Conservation (phyloP, 1,284 basidiomycete genomes). For the Malassezia globosa region DNA sequence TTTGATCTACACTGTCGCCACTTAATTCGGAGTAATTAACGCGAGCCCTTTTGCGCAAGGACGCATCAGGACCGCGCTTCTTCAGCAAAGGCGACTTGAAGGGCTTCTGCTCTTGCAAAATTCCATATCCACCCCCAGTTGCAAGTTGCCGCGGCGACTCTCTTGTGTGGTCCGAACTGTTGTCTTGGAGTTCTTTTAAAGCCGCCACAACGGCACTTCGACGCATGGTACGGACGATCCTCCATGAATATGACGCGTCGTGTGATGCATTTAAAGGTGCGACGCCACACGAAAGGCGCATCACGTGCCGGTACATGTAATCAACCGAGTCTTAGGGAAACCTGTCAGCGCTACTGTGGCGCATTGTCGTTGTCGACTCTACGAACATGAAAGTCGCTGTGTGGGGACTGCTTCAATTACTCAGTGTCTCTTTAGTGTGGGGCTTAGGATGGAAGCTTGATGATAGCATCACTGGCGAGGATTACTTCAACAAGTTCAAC, state of each 20-base stretch:
- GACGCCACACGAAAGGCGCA: no score
- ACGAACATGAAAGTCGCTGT: background rate
- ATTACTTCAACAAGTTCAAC: constrained; percentile 30
- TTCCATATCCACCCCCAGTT: constrained; percentile 34
- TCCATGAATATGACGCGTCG: background rate
- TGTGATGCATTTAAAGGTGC: no score
- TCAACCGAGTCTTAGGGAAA: no score
- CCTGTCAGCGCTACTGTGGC: background rate
- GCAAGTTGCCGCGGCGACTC: constrained; percentile 15
- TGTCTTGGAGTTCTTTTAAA: constrained; percentile 2
- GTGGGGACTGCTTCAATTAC: background rate
- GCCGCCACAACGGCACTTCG: constrained; percentile 14
- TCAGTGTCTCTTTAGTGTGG: background rate
- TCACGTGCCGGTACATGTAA: background rate
- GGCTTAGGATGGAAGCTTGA: constrained; percentile 20
- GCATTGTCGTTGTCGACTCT: background rate
- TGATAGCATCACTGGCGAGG: constrained; percentile 18
- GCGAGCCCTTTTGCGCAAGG: constrained; percentile 29
- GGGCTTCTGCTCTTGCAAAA: constrained; percentile 33
- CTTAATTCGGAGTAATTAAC: constrained; percentile 42
- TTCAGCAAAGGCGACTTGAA: constrained; percentile 37
- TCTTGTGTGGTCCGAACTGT: background rate
- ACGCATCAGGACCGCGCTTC: constrained; percentile 18
- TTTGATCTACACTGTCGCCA: constrained; percentile 20
- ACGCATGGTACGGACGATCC: constrained; percentile 10